Evolutionary conservation across 805 yeast species (phyloP).

Genomic region (Candida saitoana): DNA sequence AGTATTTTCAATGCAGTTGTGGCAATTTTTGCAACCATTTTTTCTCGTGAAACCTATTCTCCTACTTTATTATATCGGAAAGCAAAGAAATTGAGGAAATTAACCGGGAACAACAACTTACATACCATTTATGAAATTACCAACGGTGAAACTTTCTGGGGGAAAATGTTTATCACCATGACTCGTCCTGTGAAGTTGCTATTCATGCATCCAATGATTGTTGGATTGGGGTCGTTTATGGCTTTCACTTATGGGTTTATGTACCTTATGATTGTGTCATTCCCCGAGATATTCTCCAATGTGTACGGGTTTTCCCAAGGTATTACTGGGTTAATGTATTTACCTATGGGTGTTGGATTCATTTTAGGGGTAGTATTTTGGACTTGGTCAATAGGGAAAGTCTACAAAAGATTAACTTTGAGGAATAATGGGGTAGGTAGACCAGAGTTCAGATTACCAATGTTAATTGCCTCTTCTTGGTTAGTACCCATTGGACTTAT

Average conservation of each 20-base stretch:
- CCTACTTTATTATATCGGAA: conserved; percentile 48
- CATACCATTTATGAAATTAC: conserved; percentile 62
- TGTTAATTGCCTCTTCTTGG: conserved; percentile 47
- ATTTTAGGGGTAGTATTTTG: conserved; percentile 47
- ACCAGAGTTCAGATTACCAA: conserved; percentile 60
- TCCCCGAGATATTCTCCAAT: conserved; percentile 49
- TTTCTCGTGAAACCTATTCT: conserved; percentile 56
- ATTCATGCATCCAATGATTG: conserved; percentile 57
- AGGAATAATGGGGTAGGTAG: conserved; percentile 50
- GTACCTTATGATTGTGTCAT: conserved; percentile 59
- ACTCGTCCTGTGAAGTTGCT: conserved; percentile 53
- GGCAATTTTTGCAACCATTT: conserved; percentile 42
- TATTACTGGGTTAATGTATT: conserved; percentile 54
- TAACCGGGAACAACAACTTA: conserved; percentile 52
- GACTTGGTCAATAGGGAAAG: conserved; percentile 40
- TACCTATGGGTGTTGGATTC: conserved; percentile 56
- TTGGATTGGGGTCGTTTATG: conserved; percentile 59
- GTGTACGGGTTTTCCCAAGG: conserved; percentile 46
- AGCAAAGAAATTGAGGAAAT: conserved; percentile 45
- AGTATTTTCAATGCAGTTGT: conserved; percentile 54
- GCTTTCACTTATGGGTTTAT: conserved; percentile 65
- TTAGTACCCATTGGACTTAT: conserved; percentile 56
- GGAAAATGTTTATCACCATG: conserved; percentile 42
- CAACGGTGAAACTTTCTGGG: conserved; percentile 39
- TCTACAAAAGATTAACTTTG: conserved; percentile 33